A percentile compares a stretch with the other conserved stretches of the same genome.
phyloP scores from a whole-genome alignment of 2,329 filamentous ascomycete genomes.

The Chrysoporthe cubensis region DNA sequence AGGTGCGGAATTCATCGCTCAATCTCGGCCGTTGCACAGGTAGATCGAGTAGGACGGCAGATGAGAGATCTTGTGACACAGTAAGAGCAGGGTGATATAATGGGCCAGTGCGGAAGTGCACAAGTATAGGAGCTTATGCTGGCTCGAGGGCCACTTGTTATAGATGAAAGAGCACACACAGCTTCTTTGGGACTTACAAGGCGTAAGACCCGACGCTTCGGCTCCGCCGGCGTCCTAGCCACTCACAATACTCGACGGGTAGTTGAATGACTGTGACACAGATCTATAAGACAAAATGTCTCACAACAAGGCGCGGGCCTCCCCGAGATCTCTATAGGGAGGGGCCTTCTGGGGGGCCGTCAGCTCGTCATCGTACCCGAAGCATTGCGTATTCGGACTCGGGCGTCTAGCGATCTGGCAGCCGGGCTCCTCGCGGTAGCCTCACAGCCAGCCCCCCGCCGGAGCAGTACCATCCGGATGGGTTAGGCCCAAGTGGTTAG shows the following conservation, averaged over 20 bases:
- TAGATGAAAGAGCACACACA: neutral
- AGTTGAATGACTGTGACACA: neutral
- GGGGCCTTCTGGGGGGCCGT: neutral
- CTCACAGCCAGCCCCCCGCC: neutral
- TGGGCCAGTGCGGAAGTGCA: neutral
- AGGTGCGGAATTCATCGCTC: neutral
- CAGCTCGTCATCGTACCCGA: neutral
- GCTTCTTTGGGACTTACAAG: neutral
- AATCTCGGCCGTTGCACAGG: neutral
- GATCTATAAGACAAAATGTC: neutral
- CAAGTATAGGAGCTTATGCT: neutral
- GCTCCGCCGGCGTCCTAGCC: neutral
- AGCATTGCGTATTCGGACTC: neutral
- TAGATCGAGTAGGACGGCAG: neutral
- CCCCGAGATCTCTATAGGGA: neutral
- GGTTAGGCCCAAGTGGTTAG: neutral
- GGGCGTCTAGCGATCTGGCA: neutral
- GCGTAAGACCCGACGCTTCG: neutral
- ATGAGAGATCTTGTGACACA: neutral
- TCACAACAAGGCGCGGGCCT: slow-evolving; percentile 2
- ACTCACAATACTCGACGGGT: neutral
- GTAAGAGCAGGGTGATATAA: neutral
- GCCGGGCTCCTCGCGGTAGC: neutral
- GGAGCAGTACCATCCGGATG: neutral
- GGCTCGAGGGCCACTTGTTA: neutral